Evolutionary conservation across 75 land plant genomes (phyloP), one percentile per base, ranked within the genome.

Genomic region (Chamaecyparis obtusa): DNA sequence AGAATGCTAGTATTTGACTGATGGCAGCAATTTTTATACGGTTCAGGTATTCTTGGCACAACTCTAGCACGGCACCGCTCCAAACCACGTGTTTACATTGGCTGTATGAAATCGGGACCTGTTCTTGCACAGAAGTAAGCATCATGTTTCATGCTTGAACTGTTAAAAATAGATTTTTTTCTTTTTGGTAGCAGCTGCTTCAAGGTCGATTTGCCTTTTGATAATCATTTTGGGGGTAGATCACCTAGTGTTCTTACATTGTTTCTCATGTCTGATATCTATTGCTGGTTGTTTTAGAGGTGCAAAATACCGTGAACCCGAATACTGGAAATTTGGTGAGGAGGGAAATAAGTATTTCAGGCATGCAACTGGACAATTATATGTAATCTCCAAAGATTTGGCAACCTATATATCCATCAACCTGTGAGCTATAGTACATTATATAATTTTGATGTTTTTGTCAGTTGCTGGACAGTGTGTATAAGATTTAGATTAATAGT

Each of bases 21-120:
- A 67, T 71, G n/a, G 44, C 15, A 41, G 51, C 46, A 32, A 64
- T 81, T 85, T 39, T 37, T 67, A 35, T 86, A 30, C 84, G 14
- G 35, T 19, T 57, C 92, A 95, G 97, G 97, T 41, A 90, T 91
- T 86, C 48, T 95, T 67, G 92, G 89, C 60, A 92, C 97, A 54
- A 91, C 89, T 35, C 85, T 96, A 86, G 88, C 94, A 19, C 94
- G 90, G 13, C 91, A 94, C 87, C 90, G 89, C 79, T 88, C 95
- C 35, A 95, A 93, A 85, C 94, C 96, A 4, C 95, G 94, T 49
- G 93, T 96, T 74, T 96, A 96, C 79, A 91, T 95, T 35, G 97
- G 97, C 72, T 96, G 97, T 83, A 96, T 96, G 97, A 96, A 96
- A 51, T 96, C 97, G 48, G 96, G 97, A 80, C 97, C 96, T 15